These are phyloP conservation scores for Coccomyxa sp. DNA, from an alignment of 139 green algal species.

Conservation along the genomic window DNA sequence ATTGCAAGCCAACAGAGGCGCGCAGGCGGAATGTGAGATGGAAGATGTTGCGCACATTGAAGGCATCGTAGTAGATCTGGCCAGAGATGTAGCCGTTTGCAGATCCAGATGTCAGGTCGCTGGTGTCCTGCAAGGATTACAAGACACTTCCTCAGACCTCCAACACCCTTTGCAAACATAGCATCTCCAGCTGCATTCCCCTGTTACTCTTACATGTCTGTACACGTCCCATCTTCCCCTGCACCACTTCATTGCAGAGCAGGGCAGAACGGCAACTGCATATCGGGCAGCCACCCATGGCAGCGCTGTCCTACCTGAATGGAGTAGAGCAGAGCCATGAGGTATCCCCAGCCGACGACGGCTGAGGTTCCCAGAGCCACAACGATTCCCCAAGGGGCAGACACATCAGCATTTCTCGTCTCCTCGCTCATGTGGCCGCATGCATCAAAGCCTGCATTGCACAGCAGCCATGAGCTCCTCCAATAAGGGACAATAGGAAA, in stretches of 20 bases:
- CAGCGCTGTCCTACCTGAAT: conserved; percentile 25
- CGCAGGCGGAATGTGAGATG: too few species aligned
- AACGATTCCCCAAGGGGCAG: conserved; percentile 20
- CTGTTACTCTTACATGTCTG: neutral
- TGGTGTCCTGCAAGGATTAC: conserved; percentile 6
- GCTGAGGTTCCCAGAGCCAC: conserved; percentile 16
- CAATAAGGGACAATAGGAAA: too few species aligned
- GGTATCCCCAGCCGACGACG: conserved; percentile 26
- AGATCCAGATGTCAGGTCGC: neutral
- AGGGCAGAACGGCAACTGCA: too few species aligned
- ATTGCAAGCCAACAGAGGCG: too few species aligned
- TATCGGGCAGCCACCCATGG: too few species aligned
- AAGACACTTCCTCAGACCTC: neutral
- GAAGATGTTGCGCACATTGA: conserved; percentile 11
- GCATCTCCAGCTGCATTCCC: neutral
- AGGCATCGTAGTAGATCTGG: conserved; percentile 39
- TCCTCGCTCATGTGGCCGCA: conserved; percentile 43
- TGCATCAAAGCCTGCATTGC: neutral
- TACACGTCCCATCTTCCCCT: too few species aligned
- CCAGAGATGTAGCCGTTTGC: conserved; percentile 9
- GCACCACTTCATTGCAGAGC: too few species aligned
- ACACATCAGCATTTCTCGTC: conserved; percentile 25
- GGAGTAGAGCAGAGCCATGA: conserved; percentile 36
- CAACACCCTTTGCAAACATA: neutral
- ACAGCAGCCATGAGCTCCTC: too few species aligned